Percentiles rank a stretch among this genome's conserved stretches.
phyloP scores from a whole-genome alignment of 2,329 filamentous ascomycete species.

The Cordyceps cateniannulata region DNA sequence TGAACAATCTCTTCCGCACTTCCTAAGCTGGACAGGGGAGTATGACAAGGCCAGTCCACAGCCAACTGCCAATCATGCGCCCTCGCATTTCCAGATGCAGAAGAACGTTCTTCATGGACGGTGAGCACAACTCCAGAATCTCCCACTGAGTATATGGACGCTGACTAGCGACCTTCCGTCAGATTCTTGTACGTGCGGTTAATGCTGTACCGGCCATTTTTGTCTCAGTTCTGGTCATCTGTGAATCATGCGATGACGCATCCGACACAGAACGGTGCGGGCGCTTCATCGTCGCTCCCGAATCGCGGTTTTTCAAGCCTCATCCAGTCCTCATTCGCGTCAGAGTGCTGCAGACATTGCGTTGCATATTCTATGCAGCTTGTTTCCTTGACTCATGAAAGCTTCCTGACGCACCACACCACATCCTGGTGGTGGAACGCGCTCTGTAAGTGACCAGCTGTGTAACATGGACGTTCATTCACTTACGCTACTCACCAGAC shows the following conservation, averaged over 20 bases:
- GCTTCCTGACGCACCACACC: constrained; percentile 20
- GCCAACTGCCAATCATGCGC: background rate
- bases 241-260: background rate
- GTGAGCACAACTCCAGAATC: background rate
- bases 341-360: constrained; percentile 26
- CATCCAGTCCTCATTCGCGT: background rate
- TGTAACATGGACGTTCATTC: background rate
- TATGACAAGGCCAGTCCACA: background rate
- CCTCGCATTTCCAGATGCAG: background rate
- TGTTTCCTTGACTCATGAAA: constrained; percentile 23
- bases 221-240: background rate
- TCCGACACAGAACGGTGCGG: background rate
- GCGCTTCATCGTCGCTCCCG: background rate
- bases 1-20: background rate
- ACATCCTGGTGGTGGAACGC: constrained; percentile 34
- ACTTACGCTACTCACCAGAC: background rate
- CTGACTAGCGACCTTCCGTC: background rate
- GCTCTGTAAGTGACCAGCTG: constrained; percentile 24
- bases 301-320: background rate
- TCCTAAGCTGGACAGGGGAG: background rate
- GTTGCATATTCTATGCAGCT: constrained; percentile 25
- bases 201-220: background rate
- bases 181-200: background rate
- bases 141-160: background rate
- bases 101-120: background rate